Evolutionary conservation across 2,329 filamentous ascomycete genomes (phyloP).

Genomic region (Alternaria tenuissima): DNA sequence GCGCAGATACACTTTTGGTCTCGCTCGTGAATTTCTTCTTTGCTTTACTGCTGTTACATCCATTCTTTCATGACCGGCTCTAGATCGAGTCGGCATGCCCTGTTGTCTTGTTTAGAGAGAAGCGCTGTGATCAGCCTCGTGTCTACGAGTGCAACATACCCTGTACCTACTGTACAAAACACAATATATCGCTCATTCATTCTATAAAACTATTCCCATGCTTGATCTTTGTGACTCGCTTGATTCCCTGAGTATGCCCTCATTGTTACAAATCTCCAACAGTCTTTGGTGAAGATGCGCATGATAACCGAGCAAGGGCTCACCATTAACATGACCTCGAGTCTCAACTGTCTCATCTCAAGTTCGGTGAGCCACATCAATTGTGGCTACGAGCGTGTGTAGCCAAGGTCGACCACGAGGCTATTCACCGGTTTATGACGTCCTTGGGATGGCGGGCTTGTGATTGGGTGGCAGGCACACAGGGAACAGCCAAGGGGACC

Average conservation of each 20-base stretch:
- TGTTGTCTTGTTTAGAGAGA: constrained; percentile 20
- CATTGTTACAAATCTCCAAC: background rate
- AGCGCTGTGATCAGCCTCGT: constrained; percentile 22
- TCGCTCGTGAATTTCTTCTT: constrained; percentile 16
- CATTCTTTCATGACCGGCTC: constrained; percentile 27
- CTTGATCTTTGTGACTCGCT: background rate
- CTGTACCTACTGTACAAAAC: constrained; percentile 23
- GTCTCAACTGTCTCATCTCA: too few species aligned
- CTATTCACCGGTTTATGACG: constrained; percentile 29
- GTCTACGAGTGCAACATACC: constrained; percentile 14
- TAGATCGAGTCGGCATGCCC: constrained; percentile 22
- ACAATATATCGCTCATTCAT: constrained; percentile 22
- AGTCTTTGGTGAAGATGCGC: background rate
- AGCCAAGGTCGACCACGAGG: background rate
- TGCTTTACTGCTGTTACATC: constrained; percentile 17
- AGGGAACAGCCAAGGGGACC: constrained; percentile 19
- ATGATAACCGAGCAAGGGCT: too few species aligned
- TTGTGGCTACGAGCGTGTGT: background rate
- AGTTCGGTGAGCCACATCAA: too few species aligned
- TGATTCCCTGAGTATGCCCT: background rate
- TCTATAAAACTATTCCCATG: background rate
- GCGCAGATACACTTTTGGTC: constrained; percentile 19
- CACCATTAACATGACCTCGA: background rate
- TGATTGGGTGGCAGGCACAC: constrained; percentile 22
- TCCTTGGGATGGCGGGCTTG: constrained; percentile 7